Evolutionary conservation across 148 eudicot species (phyloP).

Genomic region (Euryodendron excelsum): DNA sequence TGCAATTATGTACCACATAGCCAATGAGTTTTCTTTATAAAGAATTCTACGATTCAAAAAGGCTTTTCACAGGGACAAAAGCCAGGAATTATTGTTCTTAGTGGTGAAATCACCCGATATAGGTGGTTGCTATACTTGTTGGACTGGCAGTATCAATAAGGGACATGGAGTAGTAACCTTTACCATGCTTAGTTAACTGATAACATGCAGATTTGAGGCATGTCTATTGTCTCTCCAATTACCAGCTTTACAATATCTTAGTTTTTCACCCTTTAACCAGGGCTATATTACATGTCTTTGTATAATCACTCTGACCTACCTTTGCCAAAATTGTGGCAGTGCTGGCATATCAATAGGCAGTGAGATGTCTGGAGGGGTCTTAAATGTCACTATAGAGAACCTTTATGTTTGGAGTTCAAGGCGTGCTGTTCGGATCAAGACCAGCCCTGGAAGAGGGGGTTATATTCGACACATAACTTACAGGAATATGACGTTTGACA

Average conservation of each 20-base stretch:
- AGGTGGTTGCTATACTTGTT: neutral
- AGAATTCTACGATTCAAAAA: too few species aligned
- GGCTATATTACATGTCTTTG: neutral
- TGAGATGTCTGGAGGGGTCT: constrained; percentile 97
- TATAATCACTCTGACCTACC: constrained; percentile 2
- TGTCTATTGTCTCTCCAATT: neutral
- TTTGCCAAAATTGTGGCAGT: constrained; percentile 45
- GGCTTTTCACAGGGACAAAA: neutral
- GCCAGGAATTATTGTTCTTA: neutral
- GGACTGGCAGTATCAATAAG: too few species aligned
- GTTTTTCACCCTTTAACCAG: neutral
- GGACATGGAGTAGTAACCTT: neutral
- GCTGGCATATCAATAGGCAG: constrained; percentile 96
- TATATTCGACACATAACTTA: constrained; percentile 66
- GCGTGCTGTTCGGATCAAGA: constrained; percentile 88
- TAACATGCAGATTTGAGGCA: neutral
- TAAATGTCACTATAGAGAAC: constrained; percentile 77
- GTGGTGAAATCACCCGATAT: neutral
- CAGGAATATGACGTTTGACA: constrained; percentile 69
- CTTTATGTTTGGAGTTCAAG: constrained; percentile 72
- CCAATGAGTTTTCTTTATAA: too few species aligned
- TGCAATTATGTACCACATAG: neutral
- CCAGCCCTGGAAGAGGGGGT: constrained; percentile 88
- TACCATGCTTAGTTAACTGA: neutral
- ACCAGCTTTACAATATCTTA: neutral